Base-by-base conservation (phyloP, 768 basidiomycete genomes). In the Rhizopogon salebrosus region DNA sequence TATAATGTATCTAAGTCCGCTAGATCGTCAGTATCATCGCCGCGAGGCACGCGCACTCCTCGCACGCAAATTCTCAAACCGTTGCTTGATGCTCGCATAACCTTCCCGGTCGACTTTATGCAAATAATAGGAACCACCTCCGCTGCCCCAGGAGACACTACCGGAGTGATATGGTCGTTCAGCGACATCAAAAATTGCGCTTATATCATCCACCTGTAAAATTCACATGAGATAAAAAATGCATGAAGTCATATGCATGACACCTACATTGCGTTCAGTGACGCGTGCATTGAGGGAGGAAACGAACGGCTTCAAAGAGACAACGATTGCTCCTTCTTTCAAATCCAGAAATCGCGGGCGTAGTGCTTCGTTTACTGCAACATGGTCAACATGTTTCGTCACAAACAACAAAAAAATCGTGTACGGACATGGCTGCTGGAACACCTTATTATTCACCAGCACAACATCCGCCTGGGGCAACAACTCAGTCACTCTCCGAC, bases 341-440 rank as follows among this genome's bases (percentile, higher is more conserved):
- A 98, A 74, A 63, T 99, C 97, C 51, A 99, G 74, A 70, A 98
- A 98, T 62, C 92, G 88, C 26, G 89, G 85, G 41, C 89, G 78
- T 14, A 99, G 72, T 1, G 85, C 82, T 62, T 92, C 90, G 67
- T 98, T 98, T 55, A 98, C 89, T 92, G 53, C 10, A 37, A 41
- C 8, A 16, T 11, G 31, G 24, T 53, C 29, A 50, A 18, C 57
- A 41, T 54, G 45, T 41, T 46, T 18, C 48, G 18, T 38, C 18
- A 49, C 18, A 9, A 7, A 4, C 46, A 50, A 38, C 27, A 29
- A 55, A 38, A 29, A 29, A 55, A 35, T 36, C n/a, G 20, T 7
- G 27, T 4, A 82, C 87, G 74, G 61, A 91, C 89, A 64, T 48
- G 80, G 78, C 60, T 86, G 80, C 55, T 79, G 75, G 64, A 92